Evolutionary conservation across 1,284 basidiomycete genomes (phyloP).

Genomic region (Meripilus lineatus): DNA sequence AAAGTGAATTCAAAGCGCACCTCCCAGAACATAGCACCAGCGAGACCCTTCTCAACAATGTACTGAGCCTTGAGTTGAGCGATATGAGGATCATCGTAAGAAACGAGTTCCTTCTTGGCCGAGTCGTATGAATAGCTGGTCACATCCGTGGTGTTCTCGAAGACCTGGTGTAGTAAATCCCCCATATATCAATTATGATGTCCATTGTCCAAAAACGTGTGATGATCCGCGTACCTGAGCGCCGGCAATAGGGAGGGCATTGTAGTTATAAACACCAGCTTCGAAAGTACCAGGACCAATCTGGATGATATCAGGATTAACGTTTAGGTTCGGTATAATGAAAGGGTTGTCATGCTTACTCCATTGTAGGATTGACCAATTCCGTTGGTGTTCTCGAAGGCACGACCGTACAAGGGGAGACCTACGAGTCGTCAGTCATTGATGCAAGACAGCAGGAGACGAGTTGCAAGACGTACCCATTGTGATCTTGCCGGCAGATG

Average conservation of each 20-base stretch:
- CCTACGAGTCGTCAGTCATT: conserved; percentile 33
- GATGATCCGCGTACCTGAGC: conserved; percentile 34
- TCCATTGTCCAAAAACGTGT: neutral
- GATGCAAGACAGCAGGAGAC: conserved; percentile 1
- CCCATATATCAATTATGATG: neutral
- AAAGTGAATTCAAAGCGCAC: conserved; percentile 29
- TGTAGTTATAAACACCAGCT: conserved; percentile 74
- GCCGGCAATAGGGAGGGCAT: conserved; percentile 59
- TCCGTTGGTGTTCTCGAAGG: conserved; percentile 77
- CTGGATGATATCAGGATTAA: conserved; percentile 26
- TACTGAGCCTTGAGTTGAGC: conserved; percentile 75
- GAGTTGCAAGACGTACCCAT: conserved; percentile 51
- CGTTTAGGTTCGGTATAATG: neutral
- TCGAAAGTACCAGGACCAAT: conserved; percentile 73
- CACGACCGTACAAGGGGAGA: conserved; percentile 82
- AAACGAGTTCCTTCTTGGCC: conserved; percentile 57
- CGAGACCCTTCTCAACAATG: conserved; percentile 58
- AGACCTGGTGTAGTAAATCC: conserved; percentile 34
- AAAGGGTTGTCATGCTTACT: conserved; percentile 26
- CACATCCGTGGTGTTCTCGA: conserved; percentile 71
- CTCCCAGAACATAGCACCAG: conserved; percentile 83
- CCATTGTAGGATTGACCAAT: conserved; percentile 73
- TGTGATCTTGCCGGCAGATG: conserved; percentile 68
- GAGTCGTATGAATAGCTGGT: conserved; percentile 78
- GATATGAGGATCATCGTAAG: conserved; percentile 80